A percentile compares a stretch with the other conserved stretches of the same genome.
These are phyloP conservation scores for Naganishia friedmannii DNA, from an alignment of 768 basidiomycete species.

Conservation along the genomic window DNA sequence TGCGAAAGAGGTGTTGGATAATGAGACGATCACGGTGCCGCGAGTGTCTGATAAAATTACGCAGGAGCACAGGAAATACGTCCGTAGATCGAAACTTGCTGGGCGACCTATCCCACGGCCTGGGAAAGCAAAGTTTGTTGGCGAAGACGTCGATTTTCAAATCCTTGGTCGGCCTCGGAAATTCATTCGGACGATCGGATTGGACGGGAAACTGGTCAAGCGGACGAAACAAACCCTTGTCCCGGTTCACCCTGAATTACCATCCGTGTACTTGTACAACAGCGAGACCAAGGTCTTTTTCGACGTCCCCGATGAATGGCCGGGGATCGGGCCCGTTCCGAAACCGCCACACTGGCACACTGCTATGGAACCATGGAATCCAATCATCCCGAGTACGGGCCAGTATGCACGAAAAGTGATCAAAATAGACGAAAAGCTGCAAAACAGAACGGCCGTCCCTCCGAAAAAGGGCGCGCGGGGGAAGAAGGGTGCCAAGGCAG, in stretches of 20 bases:
- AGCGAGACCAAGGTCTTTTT: slow-evolving; percentile 37
- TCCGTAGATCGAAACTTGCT: neutral
- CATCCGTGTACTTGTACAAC: slow-evolving; percentile 37
- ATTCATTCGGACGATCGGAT: slow-evolving; percentile 47
- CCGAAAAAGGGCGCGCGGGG: slow-evolving; percentile 15
- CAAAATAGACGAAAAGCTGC: slow-evolving; percentile 5
- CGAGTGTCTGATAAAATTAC: slow-evolving; percentile 53
- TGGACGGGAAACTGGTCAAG: slow-evolving; percentile 44
- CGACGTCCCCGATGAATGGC: slow-evolving; percentile 35
- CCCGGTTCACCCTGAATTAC: slow-evolving; percentile 36
- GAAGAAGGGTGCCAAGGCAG: slow-evolving; percentile 26
- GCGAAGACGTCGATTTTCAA: neutral
- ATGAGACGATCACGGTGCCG: slow-evolving; percentile 62
- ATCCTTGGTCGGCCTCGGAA: slow-evolving; percentile 44
- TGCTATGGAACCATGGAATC: slow-evolving; percentile 24
- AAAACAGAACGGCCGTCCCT: neutral
- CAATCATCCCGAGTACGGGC: slow-evolving; percentile 14
- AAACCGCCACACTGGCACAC: slow-evolving; percentile 33
- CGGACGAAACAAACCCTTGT: slow-evolving; percentile 40
- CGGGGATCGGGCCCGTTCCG: slow-evolving; percentile 39
- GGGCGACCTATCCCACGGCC: neutral
- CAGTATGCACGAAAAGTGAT: neutral
- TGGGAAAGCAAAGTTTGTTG: neutral
- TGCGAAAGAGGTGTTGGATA: slow-evolving; percentile 53
- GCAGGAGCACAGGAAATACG: slow-evolving; percentile 54